Percentiles rank a stretch among this genome's conserved stretches.
Evolutionary conservation across 495 filamentous ascomycete genomes (phyloP).

Genomic region (Trichoderma erinaceum): DNA sequence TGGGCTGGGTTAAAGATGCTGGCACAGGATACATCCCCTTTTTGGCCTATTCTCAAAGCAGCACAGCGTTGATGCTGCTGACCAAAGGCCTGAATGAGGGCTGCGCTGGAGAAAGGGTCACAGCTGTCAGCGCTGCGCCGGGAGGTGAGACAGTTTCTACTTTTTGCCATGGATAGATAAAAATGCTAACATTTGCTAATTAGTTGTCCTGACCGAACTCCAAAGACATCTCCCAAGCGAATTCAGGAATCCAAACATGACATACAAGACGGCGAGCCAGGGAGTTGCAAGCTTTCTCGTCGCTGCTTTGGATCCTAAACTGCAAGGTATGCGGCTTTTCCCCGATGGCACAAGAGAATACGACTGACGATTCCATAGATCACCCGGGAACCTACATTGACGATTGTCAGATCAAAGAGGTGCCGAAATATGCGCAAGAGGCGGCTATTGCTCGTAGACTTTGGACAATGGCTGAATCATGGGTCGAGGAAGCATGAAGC

Average conservation of each 20-base stretch:
- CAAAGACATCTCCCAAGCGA: slow-evolving; percentile 14
- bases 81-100: slow-evolving; percentile 6
- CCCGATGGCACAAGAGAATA: neutral
- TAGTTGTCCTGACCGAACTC: slow-evolving; percentile 14
- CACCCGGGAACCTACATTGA: slow-evolving; percentile 13
- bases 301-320: slow-evolving; percentile 11
- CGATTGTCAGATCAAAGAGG: neutral
- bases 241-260: slow-evolving; percentile 15
- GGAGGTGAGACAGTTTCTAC: neutral
- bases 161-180: neutral
- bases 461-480: slow-evolving; percentile 7
- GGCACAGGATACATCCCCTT: slow-evolving; percentile 13
- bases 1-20: neutral
- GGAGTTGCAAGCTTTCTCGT: slow-evolving; percentile 16
- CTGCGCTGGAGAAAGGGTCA: neutral
- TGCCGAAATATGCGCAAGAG: neutral
- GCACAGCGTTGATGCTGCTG: slow-evolving; percentile 13
- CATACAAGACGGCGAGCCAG: slow-evolving; percentile 13
- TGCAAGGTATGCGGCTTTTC: neutral
- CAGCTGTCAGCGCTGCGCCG: slow-evolving; percentile 12
- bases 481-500: neutral
- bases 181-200: neutral
- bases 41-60: slow-evolving; percentile 10
- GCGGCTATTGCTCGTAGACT: neutral
- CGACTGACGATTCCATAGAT: neutral